Base-by-base conservation (phyloP, 2,329 filamentous ascomycete genomes). In the Beauveria sp. region DNA sequence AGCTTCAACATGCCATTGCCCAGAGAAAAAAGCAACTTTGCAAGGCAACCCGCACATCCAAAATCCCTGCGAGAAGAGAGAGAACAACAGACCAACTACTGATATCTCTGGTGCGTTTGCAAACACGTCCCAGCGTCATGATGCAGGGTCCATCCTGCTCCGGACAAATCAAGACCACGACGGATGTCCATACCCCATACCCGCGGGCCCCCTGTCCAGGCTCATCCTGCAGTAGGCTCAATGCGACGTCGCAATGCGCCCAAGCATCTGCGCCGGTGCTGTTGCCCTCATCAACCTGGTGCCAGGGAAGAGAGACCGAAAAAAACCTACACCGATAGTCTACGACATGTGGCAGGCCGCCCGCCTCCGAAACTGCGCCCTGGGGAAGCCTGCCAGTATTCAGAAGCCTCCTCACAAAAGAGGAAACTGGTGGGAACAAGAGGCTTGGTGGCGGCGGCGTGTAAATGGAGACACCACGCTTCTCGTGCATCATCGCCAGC, bases 381-480 rank as follows among this genome's bases (percentile, higher is more conserved):
- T 43, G 34, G 51, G 53, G 18, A 31, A 34, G 42, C 10, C 45
- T 28, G 34, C 22, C 20, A 24, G 16, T 50, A 18, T 28, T 49
- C 42, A n/a, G 12, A 18, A 43, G n/a, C 34, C 7, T 34, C 34
- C 34, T 7, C n/a, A 34, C 20, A 26, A 52, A 46, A 60, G 24
- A 34, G 57, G 57, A 60, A 60, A 60, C 57, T 59, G 46, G 22
- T 43, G 22, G 24, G 34, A 51, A 31, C 3, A 38, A 28, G 56
- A 59, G 56, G 56, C 56, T 50, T 58, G 34, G 56, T 59, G 56
- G 56, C 53, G 52, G 34, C 55, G 14, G 38, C 55, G 20, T 58
- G 56, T 20, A 59, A 51, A 43, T 24, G 28, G 34, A 50, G 46
- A 43, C 56, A 48, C 56, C 46, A 59, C 56, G 24, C 20, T 42